A percentile compares a stretch with the other conserved stretches of the same genome.
Conservation (phyloP, 1,284 basidiomycete species). For the Cutaneotrichosporon daszewskae region DNA sequence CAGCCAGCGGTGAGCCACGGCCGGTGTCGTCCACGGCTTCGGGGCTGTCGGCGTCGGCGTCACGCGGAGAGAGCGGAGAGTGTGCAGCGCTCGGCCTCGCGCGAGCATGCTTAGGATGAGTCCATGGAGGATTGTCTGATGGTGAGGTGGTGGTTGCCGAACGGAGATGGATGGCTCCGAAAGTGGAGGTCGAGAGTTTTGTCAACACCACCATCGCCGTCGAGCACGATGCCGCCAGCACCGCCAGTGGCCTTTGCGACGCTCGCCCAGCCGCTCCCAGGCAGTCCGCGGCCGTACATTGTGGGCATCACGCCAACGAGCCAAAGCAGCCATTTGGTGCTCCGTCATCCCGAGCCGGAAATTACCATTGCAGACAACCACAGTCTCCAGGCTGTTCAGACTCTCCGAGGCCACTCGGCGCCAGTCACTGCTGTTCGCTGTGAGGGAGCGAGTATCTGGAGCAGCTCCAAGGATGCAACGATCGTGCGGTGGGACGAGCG, state of each 20-base stretch:
- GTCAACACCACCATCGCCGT: not conserved
- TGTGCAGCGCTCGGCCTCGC: too few relatives aligned
- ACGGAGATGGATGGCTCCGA: constrained; percentile 1
- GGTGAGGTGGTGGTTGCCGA: too few relatives aligned
- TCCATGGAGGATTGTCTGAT: too few relatives aligned
- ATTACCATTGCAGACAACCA: constrained; percentile 42
- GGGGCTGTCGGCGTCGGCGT: too few relatives aligned
- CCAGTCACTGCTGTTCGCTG: constrained; percentile 31
- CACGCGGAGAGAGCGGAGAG: too few relatives aligned
- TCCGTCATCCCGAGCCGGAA: constrained; percentile 38
- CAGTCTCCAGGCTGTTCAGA: constrained; percentile 37
- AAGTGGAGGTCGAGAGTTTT: too few relatives aligned
- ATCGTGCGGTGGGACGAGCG: constrained; percentile 47
- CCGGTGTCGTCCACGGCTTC: too few relatives aligned
- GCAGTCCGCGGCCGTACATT: constrained; percentile 33
- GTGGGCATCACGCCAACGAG: constrained; percentile 40
- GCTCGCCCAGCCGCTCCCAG: constrained; percentile 25
- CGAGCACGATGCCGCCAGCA: constrained; percentile 30
- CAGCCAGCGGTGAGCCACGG: too few relatives aligned
- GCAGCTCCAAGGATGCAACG: constrained; percentile 35
- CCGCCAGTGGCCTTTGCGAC: constrained; percentile 40
- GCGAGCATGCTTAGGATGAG: too few relatives aligned
- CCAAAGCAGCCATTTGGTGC: constrained; percentile 35
- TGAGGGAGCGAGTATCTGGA: constrained; percentile 34
- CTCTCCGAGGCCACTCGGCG: constrained; percentile 36